Percentiles rank a stretch among this genome's conserved stretches.
These are phyloP conservation scores for Colletotrichum cuscutae DNA, from an alignment of 2,329 filamentous ascomycete genomes.

Conservation along the genomic window DNA sequence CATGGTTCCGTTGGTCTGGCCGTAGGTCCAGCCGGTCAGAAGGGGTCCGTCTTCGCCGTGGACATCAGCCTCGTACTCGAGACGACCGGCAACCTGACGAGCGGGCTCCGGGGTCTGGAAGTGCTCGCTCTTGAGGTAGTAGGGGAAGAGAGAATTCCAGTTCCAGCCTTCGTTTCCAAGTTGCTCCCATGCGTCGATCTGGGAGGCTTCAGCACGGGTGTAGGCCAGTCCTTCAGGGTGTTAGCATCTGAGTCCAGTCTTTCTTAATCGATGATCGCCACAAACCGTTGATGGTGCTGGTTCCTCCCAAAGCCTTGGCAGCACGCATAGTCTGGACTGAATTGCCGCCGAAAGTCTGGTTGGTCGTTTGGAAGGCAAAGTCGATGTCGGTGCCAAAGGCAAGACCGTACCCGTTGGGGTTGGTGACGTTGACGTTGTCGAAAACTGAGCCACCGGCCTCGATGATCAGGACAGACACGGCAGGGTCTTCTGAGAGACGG, in stretches of 20 bases:
- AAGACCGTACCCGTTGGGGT: conserved; percentile 40
- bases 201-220: conserved; percentile 52
- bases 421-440: conserved; percentile 45
- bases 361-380: conserved; percentile 47
- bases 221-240: conserved; percentile 53
- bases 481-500: conserved; percentile 45
- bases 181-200: conserved; percentile 55
- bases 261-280: background rate
- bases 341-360: conserved; percentile 44
- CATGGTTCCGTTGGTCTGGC: conserved; percentile 47
- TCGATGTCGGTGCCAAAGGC: conserved; percentile 44
- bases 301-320: conserved; percentile 52
- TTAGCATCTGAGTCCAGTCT: background rate
- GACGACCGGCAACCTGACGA: conserved; percentile 44
- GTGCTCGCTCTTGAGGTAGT: conserved; percentile 56
- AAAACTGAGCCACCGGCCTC: conserved; percentile 50
- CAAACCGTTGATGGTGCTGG: conserved; percentile 52
- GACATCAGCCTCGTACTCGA: conserved; percentile 41
- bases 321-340: conserved; percentile 45
- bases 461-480: conserved; percentile 45
- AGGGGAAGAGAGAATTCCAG: conserved; percentile 55
- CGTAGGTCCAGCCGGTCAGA: conserved; percentile 48
- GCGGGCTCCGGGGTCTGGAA: conserved; percentile 41
- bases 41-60: conserved; percentile 50
- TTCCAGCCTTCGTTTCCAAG: conserved; percentile 57